These are phyloP conservation scores for Penicillium polonicum DNA, from an alignment of 2,329 filamentous ascomycete species.

Conservation along the genomic window DNA sequence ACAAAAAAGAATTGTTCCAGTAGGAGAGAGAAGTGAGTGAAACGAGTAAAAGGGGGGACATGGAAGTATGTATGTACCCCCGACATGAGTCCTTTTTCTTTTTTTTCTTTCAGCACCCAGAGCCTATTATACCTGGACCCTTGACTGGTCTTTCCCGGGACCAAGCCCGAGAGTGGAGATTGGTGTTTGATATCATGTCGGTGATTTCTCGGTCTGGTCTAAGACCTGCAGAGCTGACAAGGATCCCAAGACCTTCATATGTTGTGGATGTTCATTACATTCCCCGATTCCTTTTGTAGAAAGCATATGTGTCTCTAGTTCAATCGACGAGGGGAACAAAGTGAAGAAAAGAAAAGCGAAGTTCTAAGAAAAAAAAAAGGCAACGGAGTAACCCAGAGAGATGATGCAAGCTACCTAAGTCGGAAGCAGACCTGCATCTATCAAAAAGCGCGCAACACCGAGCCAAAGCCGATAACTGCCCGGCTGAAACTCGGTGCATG, in stretches of 20 bases:
- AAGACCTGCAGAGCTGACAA: not conserved
- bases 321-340: not conserved
- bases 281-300: not conserved
- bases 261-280: not conserved
- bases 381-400: not conserved
- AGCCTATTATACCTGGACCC: not conserved
- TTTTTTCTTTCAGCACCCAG: not conserved
- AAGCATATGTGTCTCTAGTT: not conserved
- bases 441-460: conserved; percentile 5
- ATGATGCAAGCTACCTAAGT: not conserved
- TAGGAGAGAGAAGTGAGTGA: no score
- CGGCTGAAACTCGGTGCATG: conserved; percentile 16
- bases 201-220: conserved; percentile 2
- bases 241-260: no score
- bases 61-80: not conserved
- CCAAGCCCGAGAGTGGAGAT: conserved; percentile 3
- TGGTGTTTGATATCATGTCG: not conserved
- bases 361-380: not conserved
- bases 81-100: not conserved
- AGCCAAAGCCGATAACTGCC: conserved; percentile 12
- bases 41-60: not conserved
- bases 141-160: not conserved
- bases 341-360: not conserved
- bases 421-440: not conserved
- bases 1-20: not conserved